A percentile compares a stretch with the other conserved stretches of the same genome.
phyloP scores from a whole-genome alignment of 495 filamentous ascomycete species.

The Penicillium longicatenatum region DNA sequence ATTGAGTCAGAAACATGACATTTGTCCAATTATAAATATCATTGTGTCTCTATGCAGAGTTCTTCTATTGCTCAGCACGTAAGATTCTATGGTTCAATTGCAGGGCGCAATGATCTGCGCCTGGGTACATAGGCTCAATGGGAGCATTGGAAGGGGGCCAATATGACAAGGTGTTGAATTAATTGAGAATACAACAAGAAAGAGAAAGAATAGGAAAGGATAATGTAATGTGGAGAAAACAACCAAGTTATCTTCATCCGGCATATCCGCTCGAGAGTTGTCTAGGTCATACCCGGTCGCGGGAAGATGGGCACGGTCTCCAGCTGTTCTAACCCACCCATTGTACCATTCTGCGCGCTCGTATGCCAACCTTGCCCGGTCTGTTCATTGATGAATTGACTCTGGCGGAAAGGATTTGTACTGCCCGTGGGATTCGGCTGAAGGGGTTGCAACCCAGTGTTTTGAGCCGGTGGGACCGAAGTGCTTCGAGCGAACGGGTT shows the following conservation, averaged over 20 bases:
- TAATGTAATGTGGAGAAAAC: neutral
- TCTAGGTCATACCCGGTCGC: conserved; percentile 58
- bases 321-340: conserved; percentile 80
- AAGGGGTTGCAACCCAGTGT: conserved; percentile 48
- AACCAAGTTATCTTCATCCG: neutral
- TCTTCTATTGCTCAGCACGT: neutral
- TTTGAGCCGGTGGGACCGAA: conserved; percentile 36
- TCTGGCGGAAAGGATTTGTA: conserved; percentile 94
- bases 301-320: conserved; percentile 86
- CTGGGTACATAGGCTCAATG: neutral
- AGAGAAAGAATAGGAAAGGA: neutral
- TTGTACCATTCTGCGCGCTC: conserved; percentile 67
- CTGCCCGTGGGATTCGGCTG: conserved; percentile 77
- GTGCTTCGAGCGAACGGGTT: conserved; percentile 55
- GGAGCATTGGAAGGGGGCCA: conserved; percentile 1
- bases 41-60: neutral
- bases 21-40: conserved; percentile 2
- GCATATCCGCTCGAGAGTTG: neutral
- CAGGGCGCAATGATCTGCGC: neutral
- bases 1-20: neutral
- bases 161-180: neutral
- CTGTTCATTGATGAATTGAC: conserved; percentile 80
- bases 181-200: conserved; percentile 7
- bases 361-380: conserved; percentile 87
- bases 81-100: no score